phyloP scores from a whole-genome alignment of 345 rosid genomes.

The Jatropha curcas region DNA sequence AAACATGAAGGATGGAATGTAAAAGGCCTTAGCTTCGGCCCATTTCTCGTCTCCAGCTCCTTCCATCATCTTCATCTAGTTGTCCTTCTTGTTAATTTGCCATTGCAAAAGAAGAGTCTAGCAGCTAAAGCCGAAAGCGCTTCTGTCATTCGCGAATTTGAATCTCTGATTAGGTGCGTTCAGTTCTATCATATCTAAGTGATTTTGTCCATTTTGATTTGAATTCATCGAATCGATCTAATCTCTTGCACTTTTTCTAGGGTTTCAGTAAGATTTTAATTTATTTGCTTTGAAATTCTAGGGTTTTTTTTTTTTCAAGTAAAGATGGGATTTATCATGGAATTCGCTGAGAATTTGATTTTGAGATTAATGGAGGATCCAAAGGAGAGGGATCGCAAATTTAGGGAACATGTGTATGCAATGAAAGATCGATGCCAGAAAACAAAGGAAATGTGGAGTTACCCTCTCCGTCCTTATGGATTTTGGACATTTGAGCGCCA shows the following conservation, averaged over 20 bases:
- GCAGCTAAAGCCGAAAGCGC: not conserved
- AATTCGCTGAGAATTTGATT: slow-evolving; percentile 85
- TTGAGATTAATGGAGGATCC: slow-evolving; percentile 97
- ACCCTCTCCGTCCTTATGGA: slow-evolving; percentile 92
- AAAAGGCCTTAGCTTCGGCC: too few relatives aligned
- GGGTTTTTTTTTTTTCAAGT: not conserved
- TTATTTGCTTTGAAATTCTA: not conserved
- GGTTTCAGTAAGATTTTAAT: not conserved
- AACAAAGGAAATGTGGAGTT: slow-evolving; percentile 98
- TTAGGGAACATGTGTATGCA: slow-evolving; percentile 72
- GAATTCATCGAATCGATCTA: not conserved
- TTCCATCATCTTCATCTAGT: too few relatives aligned
- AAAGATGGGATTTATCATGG: slow-evolving; percentile 85
- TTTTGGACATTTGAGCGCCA: slow-evolving; percentile 97
- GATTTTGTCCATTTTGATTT: not conserved
- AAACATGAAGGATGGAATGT: too few relatives aligned
- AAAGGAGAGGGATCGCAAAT: slow-evolving; percentile 77
- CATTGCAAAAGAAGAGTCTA: too few relatives aligned
- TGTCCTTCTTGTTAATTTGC: too few relatives aligned
- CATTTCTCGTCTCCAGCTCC: not conserved
- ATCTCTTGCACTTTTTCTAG: not conserved
- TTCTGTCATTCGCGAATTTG: not conserved
- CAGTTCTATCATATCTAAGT: not conserved
- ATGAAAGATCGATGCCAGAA: slow-evolving; percentile 73
- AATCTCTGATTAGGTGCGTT: not conserved